Percentiles rank a stretch among this genome's conserved stretches.
phyloP scores from a whole-genome alignment of 164 flowering plant species.

The Amborella trichopoda region DNA sequence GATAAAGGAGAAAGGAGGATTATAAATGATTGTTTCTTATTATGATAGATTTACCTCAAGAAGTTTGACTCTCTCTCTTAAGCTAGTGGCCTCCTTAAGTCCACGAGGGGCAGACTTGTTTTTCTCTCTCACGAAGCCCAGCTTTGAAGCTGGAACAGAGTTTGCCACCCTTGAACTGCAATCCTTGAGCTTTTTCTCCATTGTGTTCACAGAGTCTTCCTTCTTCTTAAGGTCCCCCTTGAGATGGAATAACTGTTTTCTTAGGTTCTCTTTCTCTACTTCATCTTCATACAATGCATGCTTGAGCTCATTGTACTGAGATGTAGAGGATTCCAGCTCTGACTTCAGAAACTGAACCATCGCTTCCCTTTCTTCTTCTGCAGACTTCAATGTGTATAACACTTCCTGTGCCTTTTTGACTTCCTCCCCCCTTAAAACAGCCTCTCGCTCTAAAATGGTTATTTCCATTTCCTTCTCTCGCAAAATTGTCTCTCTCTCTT shows the following conservation, averaged over 20 bases:
- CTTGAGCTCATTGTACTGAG: constrained; percentile 40
- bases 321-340: constrained; percentile 34
- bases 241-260: constrained; percentile 37
- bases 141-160: constrained; percentile 23
- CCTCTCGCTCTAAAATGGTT: constrained; percentile 23
- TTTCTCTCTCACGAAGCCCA: constrained; percentile 24
- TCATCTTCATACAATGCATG: constrained; percentile 33
- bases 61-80: constrained; percentile 51
- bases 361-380: constrained; percentile 44
- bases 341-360: constrained; percentile 18
- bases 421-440: constrained; percentile 33
- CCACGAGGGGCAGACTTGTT: constrained; percentile 18
- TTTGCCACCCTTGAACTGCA: constrained; percentile 12
- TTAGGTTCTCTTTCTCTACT: constrained; percentile 55
- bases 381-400: constrained; percentile 21
- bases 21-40: no score
- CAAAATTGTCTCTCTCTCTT: not conserved
- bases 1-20: not conserved
- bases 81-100: constrained; percentile 37
- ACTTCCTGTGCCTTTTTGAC: constrained; percentile 33
- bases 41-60: constrained; percentile 72
- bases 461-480: not conserved
- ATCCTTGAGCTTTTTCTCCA: constrained; percentile 61
- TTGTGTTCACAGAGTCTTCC: constrained; percentile 31
- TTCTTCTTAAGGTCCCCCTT: constrained; percentile 48